Base-by-base conservation (phyloP, 768 basidiomycete species). In the Dendrothele bispora region DNA sequence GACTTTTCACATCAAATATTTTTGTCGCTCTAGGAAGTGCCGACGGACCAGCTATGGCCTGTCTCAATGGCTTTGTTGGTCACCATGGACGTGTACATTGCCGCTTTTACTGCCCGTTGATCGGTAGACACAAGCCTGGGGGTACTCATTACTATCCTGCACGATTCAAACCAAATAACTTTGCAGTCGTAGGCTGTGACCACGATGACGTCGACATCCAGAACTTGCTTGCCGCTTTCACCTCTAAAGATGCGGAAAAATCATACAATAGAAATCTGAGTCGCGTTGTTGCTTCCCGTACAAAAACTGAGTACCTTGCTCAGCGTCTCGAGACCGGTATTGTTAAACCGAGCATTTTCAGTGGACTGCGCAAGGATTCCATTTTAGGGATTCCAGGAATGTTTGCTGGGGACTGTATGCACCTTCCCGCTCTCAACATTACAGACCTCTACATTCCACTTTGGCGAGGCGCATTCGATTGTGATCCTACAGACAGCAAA, bases 381-480 rank as follows among this genome's bases (percentile, higher is more conserved):
- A 47, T 38, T 10, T 44, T 64, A 8, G 42, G 43, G 1, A 35
- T 66, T 15, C 63, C 68, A 8, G 17, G 21, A 0, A 52, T 53
- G 17, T 66, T 64, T 47, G 37, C 54, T n/a, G 46, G 46, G 2
- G 66, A 71, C 30, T 38, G 57, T 12, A 67, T 69, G 66, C 69
- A 70, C 51, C 55, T 61, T 17, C 35, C 41, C 2, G 24, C 50
- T 11, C 45, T 69, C n/a, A 71, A 69, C 51, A 24, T 61, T 2
- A 34, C 62, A 3, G 67, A 71, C 17, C 51, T 65, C 10, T 24
- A 61, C n/a, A 15, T 65, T 22, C 21, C 34, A 2, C 58, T 67
- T 1, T 65, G 59, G 55, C 60, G 60, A 14, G 54, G 58, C 5
- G 43, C 42, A 12, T 21, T 56, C 2, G 25, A 55, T 11, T 43